phyloP scores from a whole-genome alignment of 2,329 filamentous ascomycete species.

The Fusarium setosum region DNA sequence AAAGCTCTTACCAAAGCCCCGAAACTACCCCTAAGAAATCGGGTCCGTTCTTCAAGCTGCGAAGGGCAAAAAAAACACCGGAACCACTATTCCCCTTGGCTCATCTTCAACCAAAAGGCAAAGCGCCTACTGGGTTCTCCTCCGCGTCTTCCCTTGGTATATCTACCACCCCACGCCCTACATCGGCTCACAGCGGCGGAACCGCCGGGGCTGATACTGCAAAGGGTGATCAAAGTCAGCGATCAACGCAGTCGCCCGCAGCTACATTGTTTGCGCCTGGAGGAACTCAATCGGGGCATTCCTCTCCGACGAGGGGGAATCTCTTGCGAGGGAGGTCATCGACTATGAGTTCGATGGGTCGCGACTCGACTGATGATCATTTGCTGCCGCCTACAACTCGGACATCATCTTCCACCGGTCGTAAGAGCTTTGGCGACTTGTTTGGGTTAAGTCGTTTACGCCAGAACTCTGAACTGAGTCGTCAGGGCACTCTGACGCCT shows the following conservation, averaged over 20 bases:
- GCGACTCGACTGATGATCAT: constrained; percentile 77
- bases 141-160: constrained; percentile 57
- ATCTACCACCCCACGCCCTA: constrained; percentile 48
- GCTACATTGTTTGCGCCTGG: constrained; percentile 59
- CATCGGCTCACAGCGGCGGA: constrained; percentile 48
- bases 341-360: constrained; percentile 85
- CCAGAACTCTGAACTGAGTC: constrained; percentile 80
- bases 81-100: constrained; percentile 86
- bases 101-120: constrained; percentile 81
- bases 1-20: constrained; percentile 68
- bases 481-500: constrained; percentile 75
- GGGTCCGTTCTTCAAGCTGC: constrained; percentile 84
- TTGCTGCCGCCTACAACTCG: constrained; percentile 75
- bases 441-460: constrained; percentile 83
- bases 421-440: constrained; percentile 93
- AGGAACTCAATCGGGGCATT: constrained; percentile 68
- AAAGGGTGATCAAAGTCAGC: constrained; percentile 29
- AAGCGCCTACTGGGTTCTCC: constrained; percentile 49
- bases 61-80: constrained; percentile 79
- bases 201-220: constrained; percentile 33
- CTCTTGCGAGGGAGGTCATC: constrained; percentile 83
- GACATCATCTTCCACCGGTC: constrained; percentile 88
- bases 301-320: constrained; percentile 72
- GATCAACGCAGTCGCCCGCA: constrained; percentile 54
- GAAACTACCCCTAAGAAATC: constrained; percentile 70